phyloP scores from a whole-genome alignment of 257 asterid species.

The Capsicum chinense region DNA sequence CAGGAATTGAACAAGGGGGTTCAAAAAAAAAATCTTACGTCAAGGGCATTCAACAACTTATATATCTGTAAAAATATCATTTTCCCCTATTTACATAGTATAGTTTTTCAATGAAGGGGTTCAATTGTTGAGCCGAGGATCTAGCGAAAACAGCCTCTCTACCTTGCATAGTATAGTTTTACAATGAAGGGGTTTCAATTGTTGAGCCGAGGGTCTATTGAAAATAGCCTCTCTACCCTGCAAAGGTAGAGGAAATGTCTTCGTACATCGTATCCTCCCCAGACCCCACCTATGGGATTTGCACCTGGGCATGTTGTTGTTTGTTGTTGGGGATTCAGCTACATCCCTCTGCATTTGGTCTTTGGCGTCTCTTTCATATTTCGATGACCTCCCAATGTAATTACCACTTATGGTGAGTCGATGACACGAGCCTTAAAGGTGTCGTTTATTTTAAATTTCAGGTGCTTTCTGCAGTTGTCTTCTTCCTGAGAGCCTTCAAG shows the following conservation, averaged over 20 bases:
- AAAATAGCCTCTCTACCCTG: too few species aligned
- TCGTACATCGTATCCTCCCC: too few species aligned
- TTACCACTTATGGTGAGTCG: background rate
- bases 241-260: too few species aligned
- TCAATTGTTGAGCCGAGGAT: too few species aligned
- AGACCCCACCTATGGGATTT: too few species aligned
- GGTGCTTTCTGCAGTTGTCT: conserved; percentile 64
- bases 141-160: too few species aligned
- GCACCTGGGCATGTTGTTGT: too few species aligned
- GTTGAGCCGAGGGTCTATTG: too few species aligned
- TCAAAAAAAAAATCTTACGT: background rate
- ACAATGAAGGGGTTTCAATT: too few species aligned
- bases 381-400: background rate
- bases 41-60: background rate
- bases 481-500: conserved; percentile 64
- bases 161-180: too few species aligned
- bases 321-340: background rate
- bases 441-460: conserved; percentile 29
- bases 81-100: too few species aligned
- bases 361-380: background rate
- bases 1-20: background rate
- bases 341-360: background rate
- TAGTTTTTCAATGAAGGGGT: background rate
- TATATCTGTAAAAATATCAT: too few species aligned
- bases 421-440: background rate